A percentile compares a stretch with the other conserved stretches of the same genome.
phyloP scores from a whole-genome alignment of 495 filamentous ascomycete genomes.

The Emericellopsis terricola region DNA sequence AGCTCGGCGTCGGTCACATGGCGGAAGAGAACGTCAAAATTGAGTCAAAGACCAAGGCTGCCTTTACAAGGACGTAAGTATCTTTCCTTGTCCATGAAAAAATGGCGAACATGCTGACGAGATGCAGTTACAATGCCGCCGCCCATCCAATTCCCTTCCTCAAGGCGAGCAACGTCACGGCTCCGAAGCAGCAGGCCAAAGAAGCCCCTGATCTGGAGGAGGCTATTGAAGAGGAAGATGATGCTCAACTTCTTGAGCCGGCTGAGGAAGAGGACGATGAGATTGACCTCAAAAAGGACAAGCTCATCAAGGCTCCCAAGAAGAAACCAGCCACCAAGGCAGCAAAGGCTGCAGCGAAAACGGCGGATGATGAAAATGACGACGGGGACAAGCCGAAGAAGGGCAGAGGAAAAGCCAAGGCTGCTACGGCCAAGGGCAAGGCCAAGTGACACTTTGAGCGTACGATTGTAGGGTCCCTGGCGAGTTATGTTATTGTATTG shows the following conservation, averaged over 20 bases:
- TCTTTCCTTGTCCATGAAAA: background rate
- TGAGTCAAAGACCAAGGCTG: constrained; percentile 65
- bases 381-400: constrained; percentile 36
- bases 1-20: constrained; percentile 79
- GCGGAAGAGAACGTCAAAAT: constrained; percentile 55
- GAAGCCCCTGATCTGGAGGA: constrained; percentile 90
- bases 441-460: constrained; percentile 15
- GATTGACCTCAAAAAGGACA: constrained; percentile 76
- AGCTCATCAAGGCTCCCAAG: constrained; percentile 86
- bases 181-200: constrained; percentile 49
- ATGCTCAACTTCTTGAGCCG: constrained; percentile 40
- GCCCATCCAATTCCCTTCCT: constrained; percentile 91
- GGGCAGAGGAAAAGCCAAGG: constrained; percentile 24
- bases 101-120: constrained; percentile 8
- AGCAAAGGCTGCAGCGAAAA: constrained; percentile 35
- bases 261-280: constrained; percentile 48
- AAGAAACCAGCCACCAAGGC: constrained; percentile 33
- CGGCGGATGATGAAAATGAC: constrained; percentile 23
- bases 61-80: constrained; percentile 69
- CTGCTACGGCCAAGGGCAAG: constrained; percentile 21
- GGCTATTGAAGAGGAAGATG: constrained; percentile 81
- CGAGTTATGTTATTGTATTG: too few species aligned
- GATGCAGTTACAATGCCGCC: constrained; percentile 56
- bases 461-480: too few species aligned
- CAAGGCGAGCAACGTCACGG: constrained; percentile 64